Conservation (phyloP, 2,329 filamentous ascomycete species). For the Neofusicoccum laricinum region DNA sequence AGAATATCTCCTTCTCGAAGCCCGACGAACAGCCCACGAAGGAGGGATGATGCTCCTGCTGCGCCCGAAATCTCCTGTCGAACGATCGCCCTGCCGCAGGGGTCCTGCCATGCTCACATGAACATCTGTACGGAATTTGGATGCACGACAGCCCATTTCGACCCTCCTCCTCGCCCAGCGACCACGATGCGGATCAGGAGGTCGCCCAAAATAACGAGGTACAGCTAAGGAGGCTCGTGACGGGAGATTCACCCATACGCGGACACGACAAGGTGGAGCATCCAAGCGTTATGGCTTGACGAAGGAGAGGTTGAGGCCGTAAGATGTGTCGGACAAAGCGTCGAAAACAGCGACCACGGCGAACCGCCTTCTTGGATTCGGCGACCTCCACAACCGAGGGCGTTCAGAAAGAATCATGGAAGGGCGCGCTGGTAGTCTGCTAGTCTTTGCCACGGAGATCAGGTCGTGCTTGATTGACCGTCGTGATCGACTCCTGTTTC, state of each 20-base stretch:
- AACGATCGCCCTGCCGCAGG: not conserved
- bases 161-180: not conserved
- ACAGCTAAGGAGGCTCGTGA: not conserved
- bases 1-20: not conserved
- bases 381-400: not conserved
- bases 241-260: not conserved
- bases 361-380: not conserved
- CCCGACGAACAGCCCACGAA: not conserved
- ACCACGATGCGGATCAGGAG: not conserved
- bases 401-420: not conserved
- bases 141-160: not conserved
- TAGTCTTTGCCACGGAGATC: not conserved
- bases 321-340: not conserved
- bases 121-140: not conserved
- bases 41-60: not conserved
- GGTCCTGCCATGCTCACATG: not conserved
- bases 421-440: not conserved
- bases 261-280: not conserved
- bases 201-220: not conserved
- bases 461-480: constrained; percentile 2
- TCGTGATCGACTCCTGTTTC: constrained; percentile 12
- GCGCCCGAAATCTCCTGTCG: not conserved
- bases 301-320: not conserved
- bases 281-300: not conserved
- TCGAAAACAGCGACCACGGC: not conserved